Base-by-base conservation (phyloP, 495 filamentous ascomycete genomes). In the Pseudomonodictys pantanalensis region DNA sequence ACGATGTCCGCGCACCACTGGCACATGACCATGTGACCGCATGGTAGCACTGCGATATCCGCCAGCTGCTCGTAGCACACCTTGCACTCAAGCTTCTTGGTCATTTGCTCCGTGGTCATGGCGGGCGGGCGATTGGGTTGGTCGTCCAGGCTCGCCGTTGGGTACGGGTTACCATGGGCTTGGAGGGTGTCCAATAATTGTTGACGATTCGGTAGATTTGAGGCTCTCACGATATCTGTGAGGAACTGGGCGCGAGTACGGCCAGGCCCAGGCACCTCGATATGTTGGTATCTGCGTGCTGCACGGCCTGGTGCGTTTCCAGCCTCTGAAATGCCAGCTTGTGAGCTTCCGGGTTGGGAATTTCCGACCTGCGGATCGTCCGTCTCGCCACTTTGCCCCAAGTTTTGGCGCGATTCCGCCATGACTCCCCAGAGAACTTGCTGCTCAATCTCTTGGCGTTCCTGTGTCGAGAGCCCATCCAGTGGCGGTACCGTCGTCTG, bases 11-110 rank as follows among this genome's bases (percentile, higher is more conserved):
- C 69, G 56, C 73, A 75, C 71, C 71, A 75, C 66, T 68, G 45
- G 61, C 81, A 84, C 69, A 84, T 74, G 15, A 80, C 76, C 42
- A 81, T 68, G 68, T 84, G 81, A 6, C 79, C 81, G 46, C 81
- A 84, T 2, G 81, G 81, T 12, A 84, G 64, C 10, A 81, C 56
- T 12, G 78, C 75, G 0, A 78, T 81, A 67, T 82, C 78, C 8
- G 81, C 77, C 2, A 79, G 28, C 64, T 85, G 82, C 0, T 66
- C 70, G 54, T 79, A 79, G 65, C 82, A 85, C 26, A 83, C 72
- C 52, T 79, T 77, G 60, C 82, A 85, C 52, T 79, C 76, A 46
- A 83, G 69, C 22, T 75, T 78, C 24, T 81, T 62, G 29, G 65
- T 77, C 72, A 83, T 65, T 23, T 77, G 73, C 2, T 74, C 75